phyloP scores from a whole-genome alignment of 2,329 filamentous ascomycete genomes.

The Fusarium neocosmosporiellum region DNA sequence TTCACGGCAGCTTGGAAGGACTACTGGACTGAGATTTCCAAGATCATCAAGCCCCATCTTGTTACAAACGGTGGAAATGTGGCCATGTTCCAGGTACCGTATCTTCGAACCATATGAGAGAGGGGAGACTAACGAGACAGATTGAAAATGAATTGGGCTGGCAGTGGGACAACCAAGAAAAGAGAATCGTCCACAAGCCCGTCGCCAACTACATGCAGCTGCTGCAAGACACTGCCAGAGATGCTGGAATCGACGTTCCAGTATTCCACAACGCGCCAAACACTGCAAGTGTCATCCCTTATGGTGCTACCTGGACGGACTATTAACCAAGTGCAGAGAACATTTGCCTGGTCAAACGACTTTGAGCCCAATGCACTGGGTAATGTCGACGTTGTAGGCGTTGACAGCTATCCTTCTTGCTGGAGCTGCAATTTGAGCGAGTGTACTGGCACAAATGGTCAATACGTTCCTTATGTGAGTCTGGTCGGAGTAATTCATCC shows the following conservation, averaged over 20 bases:
- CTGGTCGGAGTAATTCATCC: constrained; percentile 11
- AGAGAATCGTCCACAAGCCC: constrained; percentile 59
- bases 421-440: constrained; percentile 73
- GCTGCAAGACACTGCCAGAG: constrained; percentile 63
- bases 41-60: constrained; percentile 62
- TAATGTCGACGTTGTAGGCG: constrained; percentile 64
- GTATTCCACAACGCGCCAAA: constrained; percentile 70
- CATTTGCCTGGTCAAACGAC: constrained; percentile 68
- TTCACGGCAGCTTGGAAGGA: constrained; percentile 66
- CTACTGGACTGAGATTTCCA: constrained; percentile 62
- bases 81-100: constrained; percentile 57
- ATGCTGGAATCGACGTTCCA: constrained; percentile 68
- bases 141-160: constrained; percentile 66
- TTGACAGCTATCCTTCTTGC: constrained; percentile 67
- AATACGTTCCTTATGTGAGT: constrained; percentile 65
- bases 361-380: constrained; percentile 64
- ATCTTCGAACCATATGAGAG: not conserved
- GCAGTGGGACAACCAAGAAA: constrained; percentile 55
- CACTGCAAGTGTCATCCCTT: constrained; percentile 52
- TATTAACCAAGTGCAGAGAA: not conserved
- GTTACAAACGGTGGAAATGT: constrained; percentile 69
- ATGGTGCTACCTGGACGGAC: not conserved
- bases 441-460: constrained; percentile 69
- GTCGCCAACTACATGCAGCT: constrained; percentile 68
- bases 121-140: constrained; percentile 11